Evolutionary conservation across 805 yeast genomes (phyloP).

Genomic region (Phaffomyces thermotolerans): DNA sequence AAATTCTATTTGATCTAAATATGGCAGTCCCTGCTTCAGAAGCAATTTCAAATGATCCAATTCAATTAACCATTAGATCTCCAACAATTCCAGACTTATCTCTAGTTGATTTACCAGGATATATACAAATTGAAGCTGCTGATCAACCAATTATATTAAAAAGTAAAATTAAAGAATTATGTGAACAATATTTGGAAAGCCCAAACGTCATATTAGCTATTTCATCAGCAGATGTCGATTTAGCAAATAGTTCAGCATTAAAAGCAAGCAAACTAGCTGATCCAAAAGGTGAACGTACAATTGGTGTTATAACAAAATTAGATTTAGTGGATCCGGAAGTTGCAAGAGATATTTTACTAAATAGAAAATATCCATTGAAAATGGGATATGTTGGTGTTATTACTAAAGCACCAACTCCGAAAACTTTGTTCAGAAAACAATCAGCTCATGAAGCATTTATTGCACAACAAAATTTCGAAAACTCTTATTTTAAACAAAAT

Average conservation of each 20-base stretch:
- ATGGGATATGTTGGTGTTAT: conserved; percentile 99
- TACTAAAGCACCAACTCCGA: conserved; percentile 57
- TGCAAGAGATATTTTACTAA: conserved; percentile 63
- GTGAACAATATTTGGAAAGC: conserved; percentile 77
- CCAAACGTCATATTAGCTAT: conserved; percentile 95
- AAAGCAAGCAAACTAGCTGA: conserved; percentile 85
- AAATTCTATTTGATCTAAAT: conserved; percentile 78
- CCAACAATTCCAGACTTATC: conserved; percentile 90
- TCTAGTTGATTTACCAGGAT: conserved; percentile 93
- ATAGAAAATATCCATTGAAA: conserved; percentile 78
- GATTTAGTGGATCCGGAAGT: conserved; percentile 77
- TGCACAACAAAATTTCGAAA: conserved; percentile 63
- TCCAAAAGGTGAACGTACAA: conserved; percentile 91
- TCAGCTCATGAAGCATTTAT: conserved; percentile 56
- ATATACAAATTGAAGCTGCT: conserved; percentile 92
- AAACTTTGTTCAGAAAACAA: conserved; percentile 42
- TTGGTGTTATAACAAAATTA: conserved; percentile 91
- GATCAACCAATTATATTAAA: conserved; percentile 89
- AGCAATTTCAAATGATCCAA: conserved; percentile 89
- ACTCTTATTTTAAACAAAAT: conserved; percentile 54
- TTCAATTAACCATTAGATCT: conserved; percentile 83
- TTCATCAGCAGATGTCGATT: conserved; percentile 95
- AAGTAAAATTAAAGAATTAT: conserved; percentile 66
- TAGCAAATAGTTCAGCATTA: conserved; percentile 92
- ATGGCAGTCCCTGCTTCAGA: conserved; percentile 85